A percentile compares a stretch with the other conserved stretches of the same genome.
Evolutionary conservation across 768 basidiomycete species (phyloP).

Genomic region (Amanita exitialis): DNA sequence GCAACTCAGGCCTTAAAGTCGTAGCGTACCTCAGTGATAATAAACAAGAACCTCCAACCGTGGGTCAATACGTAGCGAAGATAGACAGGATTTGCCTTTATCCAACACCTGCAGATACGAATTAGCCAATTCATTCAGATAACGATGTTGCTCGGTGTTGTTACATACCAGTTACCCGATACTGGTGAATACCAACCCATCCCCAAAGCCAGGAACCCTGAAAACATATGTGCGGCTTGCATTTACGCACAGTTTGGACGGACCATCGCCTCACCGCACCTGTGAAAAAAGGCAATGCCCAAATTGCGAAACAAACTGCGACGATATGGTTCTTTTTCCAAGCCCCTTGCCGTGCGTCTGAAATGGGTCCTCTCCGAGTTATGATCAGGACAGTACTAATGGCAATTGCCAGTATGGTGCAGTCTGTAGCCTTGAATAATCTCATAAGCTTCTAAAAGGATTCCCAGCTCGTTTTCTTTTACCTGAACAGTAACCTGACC

Average conservation of each 20-base stretch:
- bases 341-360: background rate
- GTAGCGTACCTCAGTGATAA: conserved; percentile 15
- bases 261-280: background rate
- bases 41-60: conserved; percentile 9
- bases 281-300: conserved; percentile 4
- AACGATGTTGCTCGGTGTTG: background rate
- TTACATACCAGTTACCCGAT: conserved; percentile 8
- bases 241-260: background rate
- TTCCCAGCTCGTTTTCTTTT: background rate
- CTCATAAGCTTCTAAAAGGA: background rate
- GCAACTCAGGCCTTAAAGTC: background rate
- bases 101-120: conserved; percentile 6
- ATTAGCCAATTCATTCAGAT: background rate
- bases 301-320: background rate
- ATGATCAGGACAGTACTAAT: background rate
- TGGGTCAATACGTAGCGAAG: conserved; percentile 10
- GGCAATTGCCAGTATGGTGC: conserved; percentile 6
- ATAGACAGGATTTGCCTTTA: conserved; percentile 4
- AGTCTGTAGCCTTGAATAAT: conserved; percentile 7
- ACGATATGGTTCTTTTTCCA: background rate
- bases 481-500: conserved; percentile 10
- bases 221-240: background rate
- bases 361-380: background rate
- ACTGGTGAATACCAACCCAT: conserved; percentile 9
- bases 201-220: conserved; percentile 8